Base-by-base conservation (phyloP, 2,329 filamentous ascomycete species). In the Colletotrichum sp. region DNA sequence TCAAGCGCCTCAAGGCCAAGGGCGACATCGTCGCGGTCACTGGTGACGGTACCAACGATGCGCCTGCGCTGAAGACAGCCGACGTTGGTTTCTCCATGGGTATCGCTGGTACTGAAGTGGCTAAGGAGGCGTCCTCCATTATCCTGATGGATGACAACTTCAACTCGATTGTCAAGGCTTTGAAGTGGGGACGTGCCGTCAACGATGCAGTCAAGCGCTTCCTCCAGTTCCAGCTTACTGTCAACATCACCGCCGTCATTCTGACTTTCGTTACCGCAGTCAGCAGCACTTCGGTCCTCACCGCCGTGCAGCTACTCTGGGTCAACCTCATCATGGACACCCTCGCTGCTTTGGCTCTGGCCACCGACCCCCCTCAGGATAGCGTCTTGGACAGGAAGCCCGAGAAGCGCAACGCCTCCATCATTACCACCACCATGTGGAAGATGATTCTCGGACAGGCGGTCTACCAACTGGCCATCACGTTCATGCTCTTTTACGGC, bases 291-390 rank as follows among this genome's bases (percentile, higher is more conserved):
- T 95, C 95, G 64, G 96, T 98, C 30, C 87, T 98, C 72, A 97
- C 92, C 3, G 96, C 96, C 13, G 96, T 98, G 30, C 96, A 98
- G 85, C 91, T 98, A 80, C 92, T 98, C 34, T 98, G 96, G 96
- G 95, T 98, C 81, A 98, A 98, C 81, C 88, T 98, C 80, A 98
- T 98, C 86, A 98, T 98, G 96, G 96, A 98, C 81, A 98, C 96
- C 0, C 95, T 98, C 76, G 96, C 96, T 28, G 96, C 96, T 19
- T 89, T 98, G 55, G 96, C 96, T 11, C 90, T 98, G 69, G 96
- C 96, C 2, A 98, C 96, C 3, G 96, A 98, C 82, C 95, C 95
- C n/a, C 96, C 96, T 1, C 94, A 94, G 15, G 93, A 94, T 68
- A 94, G 92, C 79, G 93, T 98, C 30, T 87, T 98, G 67, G 88